Base-by-base conservation (phyloP, 106 monocot genomes). In the Phalaenopsis equestris region DNA sequence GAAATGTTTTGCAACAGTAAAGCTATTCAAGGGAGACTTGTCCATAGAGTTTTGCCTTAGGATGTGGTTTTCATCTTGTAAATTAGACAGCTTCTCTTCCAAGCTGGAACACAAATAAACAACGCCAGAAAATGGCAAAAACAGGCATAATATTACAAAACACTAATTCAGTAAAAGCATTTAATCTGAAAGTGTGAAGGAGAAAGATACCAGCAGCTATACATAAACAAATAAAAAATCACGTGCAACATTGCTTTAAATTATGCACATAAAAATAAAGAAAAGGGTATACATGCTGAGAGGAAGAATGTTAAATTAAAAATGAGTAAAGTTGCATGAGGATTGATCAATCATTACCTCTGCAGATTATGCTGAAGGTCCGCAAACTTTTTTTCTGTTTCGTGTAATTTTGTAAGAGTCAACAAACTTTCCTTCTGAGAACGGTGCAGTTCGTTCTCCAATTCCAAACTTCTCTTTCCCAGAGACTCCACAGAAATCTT, bases 41-140 rank as follows among this genome's bases (percentile, higher is more conserved):
- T 83, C 82, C 45, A 89, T 67, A 23, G 88, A 68, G 80, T 93
- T 94, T 82, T 92, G 90, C 82, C 92, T 94, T 77, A 98, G 80
- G 75, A 92, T 80, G 55, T 86, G 92, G 67, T 98, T 98, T 82
- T 98, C 98, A 81, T 90, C 85, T 83, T 91, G 84, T 75, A 91
- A 78, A 75, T 75, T 91, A 42, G 87, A 84, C 17, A 98, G 86
- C 75, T 94, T 94, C 73, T 92, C 92, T 78, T 92, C 89, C 88
- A 98, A 81, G 67, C 98, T 98, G 78, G 68, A 39, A 85, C 42
- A 72, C 46, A 42, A 21, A 24, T 17, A 7, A 57, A 39, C 55
- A 55, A n/a, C 21, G 1, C 61, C 38, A 36, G 46, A 43, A 45
- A 11, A 52, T 36, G 18, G 45, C 57, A 21, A 17, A 21, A 17